Conservation (phyloP, 75 land plant genomes). For the Selaginella tamariscina region DNA sequence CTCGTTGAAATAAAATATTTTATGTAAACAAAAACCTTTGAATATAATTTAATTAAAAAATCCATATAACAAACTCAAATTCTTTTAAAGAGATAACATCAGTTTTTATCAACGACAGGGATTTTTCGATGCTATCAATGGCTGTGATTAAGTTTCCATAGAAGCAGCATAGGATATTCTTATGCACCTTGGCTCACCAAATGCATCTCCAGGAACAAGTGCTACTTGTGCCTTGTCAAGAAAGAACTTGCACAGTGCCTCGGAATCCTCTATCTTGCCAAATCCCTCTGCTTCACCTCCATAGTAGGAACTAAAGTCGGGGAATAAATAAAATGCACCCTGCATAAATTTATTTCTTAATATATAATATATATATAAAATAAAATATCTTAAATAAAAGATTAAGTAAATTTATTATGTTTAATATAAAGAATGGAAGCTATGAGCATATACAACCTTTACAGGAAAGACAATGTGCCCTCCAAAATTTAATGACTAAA, state of each 20-base stretch:
- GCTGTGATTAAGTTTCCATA: constrained; percentile 53
- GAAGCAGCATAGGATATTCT: constrained; percentile 92
- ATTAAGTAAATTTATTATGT: too few relatives aligned
- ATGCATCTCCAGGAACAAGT: constrained; percentile 91
- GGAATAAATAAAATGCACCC: constrained; percentile 96
- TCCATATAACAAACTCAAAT: too few relatives aligned
- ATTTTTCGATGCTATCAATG: constrained; percentile 27
- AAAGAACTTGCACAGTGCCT: constrained; percentile 62
- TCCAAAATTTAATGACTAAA: too few relatives aligned
- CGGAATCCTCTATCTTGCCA: constrained; percentile 69
- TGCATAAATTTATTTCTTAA: constrained; percentile 30
- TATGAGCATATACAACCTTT: too few relatives aligned
- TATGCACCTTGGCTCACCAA: constrained; percentile 78
- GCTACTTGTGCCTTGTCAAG: constrained; percentile 90
- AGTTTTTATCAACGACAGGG: not conserved
- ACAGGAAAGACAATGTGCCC: too few relatives aligned
- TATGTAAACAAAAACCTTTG: too few relatives aligned
- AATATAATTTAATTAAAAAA: too few relatives aligned
- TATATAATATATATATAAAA: too few relatives aligned
- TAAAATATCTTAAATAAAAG: too few relatives aligned
- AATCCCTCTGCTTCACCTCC: constrained; percentile 74
- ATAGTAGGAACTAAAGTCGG: constrained; percentile 85
- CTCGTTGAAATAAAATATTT: too few relatives aligned
- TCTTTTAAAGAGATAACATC: too few relatives aligned
- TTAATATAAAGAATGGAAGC: too few relatives aligned